Percentiles rank a stretch among this genome's conserved stretches.
phyloP scores from a whole-genome alignment of 2,329 filamentous ascomycete genomes.

The Xylogone sp. region DNA sequence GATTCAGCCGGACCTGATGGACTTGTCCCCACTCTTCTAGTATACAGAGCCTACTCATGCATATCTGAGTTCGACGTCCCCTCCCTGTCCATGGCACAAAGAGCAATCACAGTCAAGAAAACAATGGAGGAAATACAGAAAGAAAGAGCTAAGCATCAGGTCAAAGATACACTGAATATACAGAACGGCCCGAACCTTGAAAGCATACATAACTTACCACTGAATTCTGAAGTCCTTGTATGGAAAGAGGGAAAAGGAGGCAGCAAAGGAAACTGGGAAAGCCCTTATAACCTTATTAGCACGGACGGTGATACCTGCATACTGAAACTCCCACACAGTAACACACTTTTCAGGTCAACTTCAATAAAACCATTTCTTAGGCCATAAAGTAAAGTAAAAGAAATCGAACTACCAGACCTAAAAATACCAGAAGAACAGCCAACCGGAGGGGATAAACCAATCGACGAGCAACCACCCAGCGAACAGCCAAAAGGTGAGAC shows the following conservation, averaged over 20 bases:
- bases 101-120: constrained; percentile 1
- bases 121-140: constrained; percentile 6
- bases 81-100: neutral
- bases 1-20: constrained; percentile 4
- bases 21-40: constrained; percentile 7
- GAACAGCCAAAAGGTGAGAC: too few relatives aligned
- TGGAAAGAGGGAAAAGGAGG: neutral
- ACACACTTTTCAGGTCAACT: constrained; percentile 1
- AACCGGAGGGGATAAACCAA: too few relatives aligned
- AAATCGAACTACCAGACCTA: too few relatives aligned
- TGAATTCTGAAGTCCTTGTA: constrained; percentile 3
- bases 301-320: constrained; percentile 2
- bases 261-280: neutral
- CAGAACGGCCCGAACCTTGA: constrained; percentile 1
- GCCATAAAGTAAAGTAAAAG: too few relatives aligned
- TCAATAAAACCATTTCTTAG: too few relatives aligned
- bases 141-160: neutral
- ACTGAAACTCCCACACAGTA: constrained; percentile 1
- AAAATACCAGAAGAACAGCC: too few relatives aligned
- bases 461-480: too few relatives aligned
- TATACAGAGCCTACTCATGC: constrained; percentile 7
- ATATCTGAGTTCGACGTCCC: neutral
- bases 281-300: neutral
- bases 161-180: constrained; percentile 3
- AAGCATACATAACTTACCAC: constrained; percentile 1